Evolutionary conservation across 2,329 filamentous ascomycete species (phyloP).

Genomic region (Fusarium tricinctum): DNA sequence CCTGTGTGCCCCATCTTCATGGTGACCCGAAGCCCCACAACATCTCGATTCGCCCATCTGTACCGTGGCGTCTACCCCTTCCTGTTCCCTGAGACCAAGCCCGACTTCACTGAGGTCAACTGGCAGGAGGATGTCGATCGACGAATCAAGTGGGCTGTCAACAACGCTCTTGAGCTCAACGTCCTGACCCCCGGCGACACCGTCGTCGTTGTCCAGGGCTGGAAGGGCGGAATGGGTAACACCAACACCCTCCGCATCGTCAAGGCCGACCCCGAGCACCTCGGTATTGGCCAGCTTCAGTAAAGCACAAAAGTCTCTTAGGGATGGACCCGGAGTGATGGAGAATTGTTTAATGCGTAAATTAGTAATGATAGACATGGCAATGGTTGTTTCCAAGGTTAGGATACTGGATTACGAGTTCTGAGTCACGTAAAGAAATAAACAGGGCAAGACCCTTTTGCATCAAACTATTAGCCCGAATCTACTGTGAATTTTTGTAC

Average conservation of each 20-base stretch:
- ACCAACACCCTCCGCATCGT: conserved; percentile 83
- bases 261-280: conserved; percentile 71
- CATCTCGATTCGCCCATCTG: conserved; percentile 91
- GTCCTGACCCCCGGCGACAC: conserved; percentile 80
- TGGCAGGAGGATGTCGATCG: conserved; percentile 99
- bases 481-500: neutral
- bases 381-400: conserved; percentile 48
- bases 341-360: conserved; percentile 47
- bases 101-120: conserved; percentile 90
- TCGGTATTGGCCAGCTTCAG: conserved; percentile 66
- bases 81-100: conserved; percentile 92
- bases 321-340: conserved; percentile 27
- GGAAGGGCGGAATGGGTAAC: conserved; percentile 92
- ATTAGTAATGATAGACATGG: conserved; percentile 52
- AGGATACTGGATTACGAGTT: conserved; percentile 48
- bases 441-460: conserved; percentile 33
- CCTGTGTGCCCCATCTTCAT: conserved; percentile 99
- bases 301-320: conserved; percentile 35
- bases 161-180: conserved; percentile 85
- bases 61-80: conserved; percentile 99
- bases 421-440: conserved; percentile 45
- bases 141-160: conserved; percentile 97
- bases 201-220: conserved; percentile 88
- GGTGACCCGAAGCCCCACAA: conserved; percentile 89
- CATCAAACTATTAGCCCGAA: neutral